Conservation (phyloP, 176 grass and related monocot species). For the Hordeum vulgare region MorexV3_pseudomolecules_assembly NC_058518.1:449500841-449501340, state of each 20-base stretch:
- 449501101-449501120: not conserved
- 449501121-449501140: not conserved
- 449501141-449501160: not conserved
- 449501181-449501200: not conserved
- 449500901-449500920: not conserved
- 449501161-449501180: not conserved
- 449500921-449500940: not conserved
- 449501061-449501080: not conserved
- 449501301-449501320: no score
- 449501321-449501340: no score
- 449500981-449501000: not conserved
- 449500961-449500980: not conserved
- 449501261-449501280: not conserved
- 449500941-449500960: not conserved
- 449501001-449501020: not conserved
- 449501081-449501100: not conserved
- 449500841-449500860: not conserved
- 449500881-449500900: not conserved
- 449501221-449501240: not conserved
- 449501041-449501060: not conserved
- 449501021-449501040: not conserved
- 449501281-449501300: not conserved
- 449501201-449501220: not conserved
- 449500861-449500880: not conserved
- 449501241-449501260: not conserved